Evolutionary conservation across 2,329 filamentous ascomycete genomes (phyloP).

Genomic region (Hypoxylon sp.): DNA sequence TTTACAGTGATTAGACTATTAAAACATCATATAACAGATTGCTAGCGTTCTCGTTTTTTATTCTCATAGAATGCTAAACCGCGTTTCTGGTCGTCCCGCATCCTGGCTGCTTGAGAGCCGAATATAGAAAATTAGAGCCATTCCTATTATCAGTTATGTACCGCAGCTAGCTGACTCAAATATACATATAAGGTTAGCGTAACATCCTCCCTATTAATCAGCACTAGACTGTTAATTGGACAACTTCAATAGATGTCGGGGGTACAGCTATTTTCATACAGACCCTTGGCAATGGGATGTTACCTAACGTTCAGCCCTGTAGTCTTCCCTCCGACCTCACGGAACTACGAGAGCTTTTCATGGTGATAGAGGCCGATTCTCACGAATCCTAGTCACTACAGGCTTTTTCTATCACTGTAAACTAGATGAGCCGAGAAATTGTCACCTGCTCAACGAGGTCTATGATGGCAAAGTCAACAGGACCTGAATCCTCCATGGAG

Average conservation of each 20-base stretch:
- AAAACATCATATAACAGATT: too few species aligned
- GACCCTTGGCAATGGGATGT: neutral
- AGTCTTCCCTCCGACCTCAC: neutral
- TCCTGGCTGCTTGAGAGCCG: neutral
- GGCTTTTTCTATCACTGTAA: neutral
- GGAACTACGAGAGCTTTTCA: neutral
- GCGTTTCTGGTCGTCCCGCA: neutral
- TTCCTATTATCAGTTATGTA: neutral
- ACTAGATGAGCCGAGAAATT: neutral
- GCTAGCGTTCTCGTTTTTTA: neutral
- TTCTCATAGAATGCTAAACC: neutral
- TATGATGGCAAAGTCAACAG: slow-evolving; percentile 3
- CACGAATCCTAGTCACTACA: too few species aligned
- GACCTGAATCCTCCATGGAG: slow-evolving; percentile 23
- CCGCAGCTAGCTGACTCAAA: too few species aligned
- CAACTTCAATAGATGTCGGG: neutral
- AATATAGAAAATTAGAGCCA: too few species aligned
- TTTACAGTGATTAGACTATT: too few species aligned
- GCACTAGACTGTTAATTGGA: neutral
- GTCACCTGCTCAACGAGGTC: neutral
- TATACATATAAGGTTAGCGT: neutral
- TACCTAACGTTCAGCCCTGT: neutral
- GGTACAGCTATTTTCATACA: neutral
- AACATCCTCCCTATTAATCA: neutral
- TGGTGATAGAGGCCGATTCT: neutral